phyloP scores from a whole-genome alignment of 495 filamentous ascomycete species.

The Pseudevernia furfuracea region DNA sequence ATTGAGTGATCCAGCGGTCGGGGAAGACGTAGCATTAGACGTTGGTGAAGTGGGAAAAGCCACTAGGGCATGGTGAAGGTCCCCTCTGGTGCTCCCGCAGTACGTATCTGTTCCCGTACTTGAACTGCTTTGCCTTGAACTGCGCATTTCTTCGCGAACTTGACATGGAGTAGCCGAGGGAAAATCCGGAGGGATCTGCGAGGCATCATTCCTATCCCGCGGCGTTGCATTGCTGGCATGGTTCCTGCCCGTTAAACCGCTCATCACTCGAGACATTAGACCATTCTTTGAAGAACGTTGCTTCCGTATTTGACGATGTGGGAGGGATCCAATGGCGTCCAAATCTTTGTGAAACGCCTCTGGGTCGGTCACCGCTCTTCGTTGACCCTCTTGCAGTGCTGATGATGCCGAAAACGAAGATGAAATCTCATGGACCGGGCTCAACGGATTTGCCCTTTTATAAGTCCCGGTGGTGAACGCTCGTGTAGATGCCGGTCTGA shows the following conservation, averaged over 20 bases:
- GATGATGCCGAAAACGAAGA: not conserved
- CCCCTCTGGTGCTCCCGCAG: constrained; percentile 1
- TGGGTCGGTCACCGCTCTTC: constrained; percentile 6
- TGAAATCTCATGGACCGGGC: constrained; percentile 6
- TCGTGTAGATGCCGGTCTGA: not conserved
- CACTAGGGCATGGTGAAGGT: constrained; percentile 15
- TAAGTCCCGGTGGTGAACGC: constrained; percentile 7
- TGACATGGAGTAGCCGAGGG: not conserved
- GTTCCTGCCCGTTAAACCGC: constrained; percentile 5
- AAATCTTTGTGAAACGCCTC: not conserved
- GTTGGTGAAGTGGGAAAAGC: constrained; percentile 23
- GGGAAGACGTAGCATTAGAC: constrained; percentile 8
- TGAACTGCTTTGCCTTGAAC: constrained; percentile 10
- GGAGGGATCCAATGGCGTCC: not conserved
- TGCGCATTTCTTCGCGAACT: not conserved
- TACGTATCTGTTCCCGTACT: constrained; percentile 3
- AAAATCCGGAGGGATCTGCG: not conserved
- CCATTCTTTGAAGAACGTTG: constrained; percentile 17
- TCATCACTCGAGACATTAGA: constrained; percentile 20
- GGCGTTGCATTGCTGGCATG: not conserved
- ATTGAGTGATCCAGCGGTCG: constrained; percentile 11
- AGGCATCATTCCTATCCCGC: not conserved
- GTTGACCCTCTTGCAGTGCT: not conserved
- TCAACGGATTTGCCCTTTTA: not conserved
- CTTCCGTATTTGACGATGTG: not conserved